Percentiles rank a stretch among this genome's conserved stretches.
These are phyloP conservation scores for Candida patagonica DNA, from an alignment of 805 yeast genomes.

Conservation along the genomic window DNA sequence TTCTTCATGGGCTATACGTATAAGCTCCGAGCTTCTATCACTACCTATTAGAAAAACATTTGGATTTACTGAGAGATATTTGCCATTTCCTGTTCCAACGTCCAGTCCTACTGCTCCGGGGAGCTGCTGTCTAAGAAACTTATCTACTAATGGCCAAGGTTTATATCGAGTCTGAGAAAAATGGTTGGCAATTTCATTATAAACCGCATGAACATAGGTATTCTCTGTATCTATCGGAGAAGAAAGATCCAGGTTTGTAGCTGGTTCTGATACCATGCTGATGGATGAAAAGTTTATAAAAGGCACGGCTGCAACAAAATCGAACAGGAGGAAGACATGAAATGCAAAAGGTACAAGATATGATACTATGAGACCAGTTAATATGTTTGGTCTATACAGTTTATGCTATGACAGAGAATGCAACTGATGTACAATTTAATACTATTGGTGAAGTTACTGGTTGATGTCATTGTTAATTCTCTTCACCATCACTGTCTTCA, in stretches of 20 bases:
- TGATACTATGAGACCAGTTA: no score
- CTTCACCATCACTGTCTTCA: conserved; percentile 39
- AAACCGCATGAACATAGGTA: conserved; percentile 79
- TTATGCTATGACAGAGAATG: no score
- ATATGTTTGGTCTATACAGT: no score
- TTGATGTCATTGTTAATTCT: no score
- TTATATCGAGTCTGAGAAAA: conserved; percentile 90
- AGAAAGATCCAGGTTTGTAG: conserved; percentile 26
- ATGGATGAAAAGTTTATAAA: no score
- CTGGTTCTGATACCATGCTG: neutral
- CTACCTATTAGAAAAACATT: conserved; percentile 63
- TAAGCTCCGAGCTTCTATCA: conserved; percentile 29
- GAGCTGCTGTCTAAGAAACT: conserved; percentile 43
- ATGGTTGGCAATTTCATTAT: conserved; percentile 85
- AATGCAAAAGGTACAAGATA: no score
- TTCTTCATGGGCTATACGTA: conserved; percentile 36
- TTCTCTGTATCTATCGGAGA: conserved; percentile 47
- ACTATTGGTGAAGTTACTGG: no score
- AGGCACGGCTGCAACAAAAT: no score
- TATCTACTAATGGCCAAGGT: conserved; percentile 95
- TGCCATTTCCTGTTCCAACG: conserved; percentile 97
- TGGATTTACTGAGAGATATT: conserved; percentile 66
- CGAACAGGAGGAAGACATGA: no score
- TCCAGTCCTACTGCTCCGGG: conserved; percentile 72
- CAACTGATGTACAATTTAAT: no score